Evolutionary conservation across 768 basidiomycete genomes (phyloP).

Genomic region (Trametes cinnabarina): DNA sequence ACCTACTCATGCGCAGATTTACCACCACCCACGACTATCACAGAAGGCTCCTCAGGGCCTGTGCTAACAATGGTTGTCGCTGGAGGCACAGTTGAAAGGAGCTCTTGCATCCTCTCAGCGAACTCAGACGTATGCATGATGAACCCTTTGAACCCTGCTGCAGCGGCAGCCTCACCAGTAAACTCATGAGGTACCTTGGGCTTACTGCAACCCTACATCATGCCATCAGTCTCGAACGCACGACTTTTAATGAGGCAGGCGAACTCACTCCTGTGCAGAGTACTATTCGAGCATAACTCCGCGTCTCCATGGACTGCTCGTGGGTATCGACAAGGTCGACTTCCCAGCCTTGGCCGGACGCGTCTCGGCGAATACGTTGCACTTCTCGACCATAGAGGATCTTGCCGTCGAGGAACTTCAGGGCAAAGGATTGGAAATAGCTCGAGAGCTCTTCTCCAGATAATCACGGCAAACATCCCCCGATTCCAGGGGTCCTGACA

Average conservation of each 20-base stretch:
- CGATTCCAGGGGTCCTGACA: too few relatives aligned
- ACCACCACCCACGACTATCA: conserved; percentile 61
- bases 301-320: conserved; percentile 26
- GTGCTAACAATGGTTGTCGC: background rate
- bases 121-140: conserved; percentile 56
- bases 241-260: background rate
- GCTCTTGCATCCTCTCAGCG: conserved; percentile 38
- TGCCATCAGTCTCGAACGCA: background rate
- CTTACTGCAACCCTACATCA: conserved; percentile 52
- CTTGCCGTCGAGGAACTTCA: conserved; percentile 42
- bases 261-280: conserved; percentile 55
- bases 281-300: conserved; percentile 49
- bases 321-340: conserved; percentile 38
- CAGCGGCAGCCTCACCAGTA: conserved; percentile 37
- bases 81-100: conserved; percentile 32
- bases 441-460: conserved; percentile 50
- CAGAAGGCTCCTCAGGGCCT: conserved; percentile 24
- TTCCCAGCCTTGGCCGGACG: conserved; percentile 39
- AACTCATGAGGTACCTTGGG: conserved; percentile 45
- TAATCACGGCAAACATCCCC: too few relatives aligned
- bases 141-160: conserved; percentile 36
- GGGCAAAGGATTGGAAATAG: conserved; percentile 57
- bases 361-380: conserved; percentile 35
- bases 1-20: conserved; percentile 63
- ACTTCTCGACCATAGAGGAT: conserved; percentile 51